phyloP scores from a whole-genome alignment of 2,329 filamentous ascomycete genomes.

The Nemania diffusa region DNA sequence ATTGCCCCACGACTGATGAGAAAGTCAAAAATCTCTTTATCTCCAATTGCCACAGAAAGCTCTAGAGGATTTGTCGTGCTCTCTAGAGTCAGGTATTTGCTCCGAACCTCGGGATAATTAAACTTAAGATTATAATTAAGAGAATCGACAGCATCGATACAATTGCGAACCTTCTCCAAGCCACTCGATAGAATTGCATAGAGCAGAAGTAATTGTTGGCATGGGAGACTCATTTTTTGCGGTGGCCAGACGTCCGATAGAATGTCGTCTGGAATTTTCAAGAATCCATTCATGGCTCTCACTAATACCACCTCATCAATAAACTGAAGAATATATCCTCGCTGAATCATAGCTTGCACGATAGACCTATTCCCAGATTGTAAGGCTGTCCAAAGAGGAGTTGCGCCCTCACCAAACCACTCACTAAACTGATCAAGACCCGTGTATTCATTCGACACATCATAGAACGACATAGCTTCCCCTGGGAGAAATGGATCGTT shows the following conservation, averaged over 20 bases:
- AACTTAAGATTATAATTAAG: neutral
- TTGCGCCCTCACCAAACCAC: neutral
- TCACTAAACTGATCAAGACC: neutral
- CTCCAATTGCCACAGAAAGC: neutral
- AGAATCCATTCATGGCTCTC: neutral
- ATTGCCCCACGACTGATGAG: slow-evolving; percentile 1
- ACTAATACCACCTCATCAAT: neutral
- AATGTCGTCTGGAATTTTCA: neutral
- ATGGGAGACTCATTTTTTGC: neutral
- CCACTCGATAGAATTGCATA: neutral
- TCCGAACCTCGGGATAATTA: too few species aligned
- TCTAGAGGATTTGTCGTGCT: neutral
- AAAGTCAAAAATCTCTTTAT: neutral
- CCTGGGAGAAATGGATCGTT: slow-evolving; percentile 1
- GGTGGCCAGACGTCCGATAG: neutral
- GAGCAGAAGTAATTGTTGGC: neutral
- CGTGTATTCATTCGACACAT: neutral
- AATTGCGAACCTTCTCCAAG: neutral
- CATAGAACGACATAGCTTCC: neutral
- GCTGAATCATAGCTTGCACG: neutral
- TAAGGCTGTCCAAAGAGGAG: neutral
- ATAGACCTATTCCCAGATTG: neutral
- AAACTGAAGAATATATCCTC: slow-evolving; percentile 1
- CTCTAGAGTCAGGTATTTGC: too few species aligned
- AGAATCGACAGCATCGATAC: neutral